Percentiles rank a stretch among this genome's conserved stretches.
phyloP scores from a whole-genome alignment of 2,329 filamentous ascomycete species.

The Cercospora nicotianae region DNA sequence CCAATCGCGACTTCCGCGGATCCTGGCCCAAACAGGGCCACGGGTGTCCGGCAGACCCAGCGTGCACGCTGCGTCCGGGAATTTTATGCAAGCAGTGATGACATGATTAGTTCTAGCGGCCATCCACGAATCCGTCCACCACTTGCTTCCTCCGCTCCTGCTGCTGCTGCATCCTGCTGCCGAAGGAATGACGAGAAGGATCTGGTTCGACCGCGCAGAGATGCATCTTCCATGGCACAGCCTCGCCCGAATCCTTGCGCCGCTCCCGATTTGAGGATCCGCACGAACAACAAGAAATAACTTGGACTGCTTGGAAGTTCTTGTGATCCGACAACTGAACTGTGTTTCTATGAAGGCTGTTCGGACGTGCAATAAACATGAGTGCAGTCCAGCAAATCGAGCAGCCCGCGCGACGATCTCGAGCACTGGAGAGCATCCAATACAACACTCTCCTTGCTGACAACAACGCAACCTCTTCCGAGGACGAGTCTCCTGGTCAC shows the following conservation, averaged over 20 bases:
- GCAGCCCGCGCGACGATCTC: constrained; percentile 2
- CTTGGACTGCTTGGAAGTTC: background rate
- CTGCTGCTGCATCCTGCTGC: background rate
- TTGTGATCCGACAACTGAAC: background rate
- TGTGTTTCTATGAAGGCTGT: background rate
- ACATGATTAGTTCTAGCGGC: constrained; percentile 2
- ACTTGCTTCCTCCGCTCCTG: background rate
- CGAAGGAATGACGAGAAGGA: background rate
- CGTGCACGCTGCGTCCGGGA: background rate
- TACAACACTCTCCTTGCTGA: constrained; percentile 44
- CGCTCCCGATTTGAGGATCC: background rate
- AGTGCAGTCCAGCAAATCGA: background rate
- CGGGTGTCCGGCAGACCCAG: background rate
- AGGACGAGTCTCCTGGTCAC: constrained; percentile 40
- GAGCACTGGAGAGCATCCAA: constrained; percentile 46
- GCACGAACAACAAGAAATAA: background rate
- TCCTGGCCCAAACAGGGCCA: background rate
- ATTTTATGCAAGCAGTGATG: constrained; percentile 7
- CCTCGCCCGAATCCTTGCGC: background rate
- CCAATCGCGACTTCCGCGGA: constrained; percentile 1
- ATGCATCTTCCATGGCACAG: background rate
- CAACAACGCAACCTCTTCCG: constrained; percentile 46
- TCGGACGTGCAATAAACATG: background rate
- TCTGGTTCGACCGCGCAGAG: background rate
- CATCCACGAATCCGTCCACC: background rate